A percentile compares a stretch with the other conserved stretches of the same genome.
These are phyloP conservation scores for Colletotrichum theobromicola DNA, from an alignment of 2,329 filamentous ascomycete genomes.

Conservation along the genomic window DNA sequence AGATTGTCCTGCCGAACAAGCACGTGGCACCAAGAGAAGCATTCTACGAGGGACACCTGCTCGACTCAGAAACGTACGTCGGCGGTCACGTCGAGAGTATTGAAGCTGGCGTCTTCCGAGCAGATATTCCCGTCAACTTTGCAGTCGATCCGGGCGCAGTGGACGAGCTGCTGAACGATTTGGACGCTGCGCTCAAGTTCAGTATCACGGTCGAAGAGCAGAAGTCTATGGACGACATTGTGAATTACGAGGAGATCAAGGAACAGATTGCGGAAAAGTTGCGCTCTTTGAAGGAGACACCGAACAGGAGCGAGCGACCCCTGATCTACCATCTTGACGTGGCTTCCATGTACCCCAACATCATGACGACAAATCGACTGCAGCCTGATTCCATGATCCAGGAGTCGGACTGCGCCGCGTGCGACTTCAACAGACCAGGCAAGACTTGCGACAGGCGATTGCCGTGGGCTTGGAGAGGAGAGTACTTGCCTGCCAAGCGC, in stretches of 20 bases:
- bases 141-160: constrained; percentile 86
- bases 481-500: constrained; percentile 92
- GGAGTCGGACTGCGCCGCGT: constrained; percentile 94
- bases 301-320: constrained; percentile 83
- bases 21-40: constrained; percentile 88
- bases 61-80: constrained; percentile 98
- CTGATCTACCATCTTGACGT: constrained; percentile 98
- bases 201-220: constrained; percentile 85
- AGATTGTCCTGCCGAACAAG: constrained; percentile 95
- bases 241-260: constrained; percentile 85
- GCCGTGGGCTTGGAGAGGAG: constrained; percentile 98
- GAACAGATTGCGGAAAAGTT: constrained; percentile 78
- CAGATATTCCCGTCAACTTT: constrained; percentile 95
- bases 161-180: constrained; percentile 84
- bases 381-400: constrained; percentile 99
- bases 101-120: constrained; percentile 94
- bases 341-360: constrained; percentile 99
- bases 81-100: constrained; percentile 99
- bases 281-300: constrained; percentile 76
- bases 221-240: constrained; percentile 78
- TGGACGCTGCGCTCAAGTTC: constrained; percentile 89
- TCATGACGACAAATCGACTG: constrained; percentile 98
- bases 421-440: constrained; percentile 96
- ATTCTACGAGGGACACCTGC: constrained; percentile 95
- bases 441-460: constrained; percentile 95